Base-by-base conservation (phyloP, 2,329 filamentous ascomycete genomes). In the Verticillium albo-atrum region DNA sequence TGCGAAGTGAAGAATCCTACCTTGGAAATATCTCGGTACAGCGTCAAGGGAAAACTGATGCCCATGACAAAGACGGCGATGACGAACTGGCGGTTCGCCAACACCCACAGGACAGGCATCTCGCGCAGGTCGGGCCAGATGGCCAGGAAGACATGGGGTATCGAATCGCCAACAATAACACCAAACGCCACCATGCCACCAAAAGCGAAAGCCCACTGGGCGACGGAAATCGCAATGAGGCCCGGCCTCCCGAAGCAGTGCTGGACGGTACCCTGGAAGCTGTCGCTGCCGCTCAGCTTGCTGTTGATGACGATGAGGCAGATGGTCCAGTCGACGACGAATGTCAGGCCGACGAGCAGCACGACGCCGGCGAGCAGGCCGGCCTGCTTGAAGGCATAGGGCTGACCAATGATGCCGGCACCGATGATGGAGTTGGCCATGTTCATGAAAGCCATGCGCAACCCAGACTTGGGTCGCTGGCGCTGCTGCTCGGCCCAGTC, bases 371-470 rank as follows among this genome's bases (percentile, higher is more conserved):
- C 89, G 17, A 91, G 72, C 67, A 99, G 83, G 6, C 95, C 95
- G 7, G 95, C 95, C 77, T 98, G 93, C 60, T 86, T 87, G 71
- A 99, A 89, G n/a, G 95, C 95, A 75, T 98, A 99, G 14, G 95
- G 93, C 76, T 99, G 95, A 3, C 91, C 86, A 68, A 89, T 89
- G 73, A 89, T 89, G 57, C 87, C 86, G 2, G 87, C 87, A 42
- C 87, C 87, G 66, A 99, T 97, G 72, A 99, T 99, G 68, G 91
- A 96, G 78, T 99, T 99, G 63, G 95, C 94, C 95, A 99, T 99
- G 77, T 99, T 99, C 92, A 98, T 97, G 67, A 99, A 98, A 3
- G 95, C 94, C 71, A 89, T 91, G 63, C 84, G 82, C 76, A 98
- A 82, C 5, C 90, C 89, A 60, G 91, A 96, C 76, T 94, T 94